Percentiles rank a stretch among this genome's conserved stretches.
phyloP scores from a whole-genome alignment of 805 yeast species.

The Candida takata region DNA sequence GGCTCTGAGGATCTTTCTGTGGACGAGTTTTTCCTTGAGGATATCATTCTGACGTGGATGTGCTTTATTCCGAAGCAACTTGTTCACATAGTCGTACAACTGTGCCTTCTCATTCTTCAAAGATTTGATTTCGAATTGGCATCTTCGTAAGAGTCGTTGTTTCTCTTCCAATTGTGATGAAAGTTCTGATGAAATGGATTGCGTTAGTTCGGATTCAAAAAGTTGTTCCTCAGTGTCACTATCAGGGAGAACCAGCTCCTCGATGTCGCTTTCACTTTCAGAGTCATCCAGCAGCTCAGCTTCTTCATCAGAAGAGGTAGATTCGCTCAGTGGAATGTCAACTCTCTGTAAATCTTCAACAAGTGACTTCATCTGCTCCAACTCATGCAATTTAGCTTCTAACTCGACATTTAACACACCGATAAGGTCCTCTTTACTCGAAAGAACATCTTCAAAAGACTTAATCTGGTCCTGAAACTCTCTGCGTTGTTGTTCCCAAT shows the following conservation, averaged over 20 bases:
- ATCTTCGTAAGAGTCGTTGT: constrained; percentile 5
- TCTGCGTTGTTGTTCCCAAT: constrained; percentile 2
- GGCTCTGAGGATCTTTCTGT: constrained; percentile 20
- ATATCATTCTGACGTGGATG: constrained; percentile 16
- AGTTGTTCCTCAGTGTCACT: constrained; percentile 1
- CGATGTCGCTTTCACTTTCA: constrained; percentile 4
- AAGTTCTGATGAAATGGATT: constrained; percentile 7
- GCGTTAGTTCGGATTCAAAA: neutral
- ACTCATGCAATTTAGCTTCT: constrained; percentile 10
- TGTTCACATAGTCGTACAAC: constrained; percentile 21
- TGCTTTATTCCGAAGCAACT: constrained; percentile 15
- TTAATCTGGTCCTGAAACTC: neutral
- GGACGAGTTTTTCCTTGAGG: constrained; percentile 21
- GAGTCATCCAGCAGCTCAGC: constrained; percentile 3
- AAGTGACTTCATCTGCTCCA: constrained; percentile 4
- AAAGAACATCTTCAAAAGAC: neutral
- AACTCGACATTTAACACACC: constrained; percentile 14
- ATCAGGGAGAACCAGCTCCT: neutral
- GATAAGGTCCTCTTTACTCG: constrained; percentile 13
- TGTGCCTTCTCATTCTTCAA: constrained; percentile 21
- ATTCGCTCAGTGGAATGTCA: too few relatives aligned
- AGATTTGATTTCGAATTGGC: constrained; percentile 17
- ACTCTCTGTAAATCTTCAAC: neutral
- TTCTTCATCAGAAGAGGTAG: neutral
- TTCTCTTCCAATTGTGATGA: constrained; percentile 10